Percentiles rank a stretch among this genome's conserved stretches.
Conservation (phyloP, 371 early-diverging fungal genomes). For the Mortierella sp. region DNA sequence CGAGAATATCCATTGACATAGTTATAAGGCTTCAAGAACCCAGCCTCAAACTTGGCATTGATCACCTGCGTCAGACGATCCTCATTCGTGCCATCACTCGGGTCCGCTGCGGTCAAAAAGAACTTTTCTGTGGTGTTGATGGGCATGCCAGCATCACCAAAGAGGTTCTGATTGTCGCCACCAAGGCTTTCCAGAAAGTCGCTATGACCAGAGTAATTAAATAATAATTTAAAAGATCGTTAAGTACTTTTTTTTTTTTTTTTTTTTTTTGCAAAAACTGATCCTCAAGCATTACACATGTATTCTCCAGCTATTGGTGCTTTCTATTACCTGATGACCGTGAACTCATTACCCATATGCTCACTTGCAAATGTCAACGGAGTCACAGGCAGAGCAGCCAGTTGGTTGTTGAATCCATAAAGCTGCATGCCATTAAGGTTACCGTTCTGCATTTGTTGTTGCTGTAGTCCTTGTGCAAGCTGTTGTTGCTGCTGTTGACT, state of each 20-base stretch:
- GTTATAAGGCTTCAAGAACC: conserved; percentile 93
- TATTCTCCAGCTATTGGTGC: neutral
- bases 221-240: too few species aligned
- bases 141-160: conserved; percentile 40
- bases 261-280: too few species aligned
- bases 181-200: conserved; percentile 78
- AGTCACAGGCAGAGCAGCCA: conserved; percentile 46
- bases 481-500: conserved; percentile 34
- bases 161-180: conserved; percentile 54
- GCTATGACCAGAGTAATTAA: too few species aligned
- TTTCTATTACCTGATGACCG: conserved; percentile 69
- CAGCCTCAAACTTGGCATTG: conserved; percentile 93
- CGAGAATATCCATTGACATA: conserved; percentile 92
- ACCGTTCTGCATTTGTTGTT: conserved; percentile 11
- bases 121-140: conserved; percentile 85
- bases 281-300: neutral
- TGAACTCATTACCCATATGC: conserved; percentile 84
- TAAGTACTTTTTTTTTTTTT: too few species aligned
- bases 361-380: conserved; percentile 82
- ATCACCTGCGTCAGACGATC: conserved; percentile 89
- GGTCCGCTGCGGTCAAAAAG: conserved; percentile 90
- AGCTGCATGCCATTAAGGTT: conserved; percentile 4
- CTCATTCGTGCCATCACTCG: conserved; percentile 82
- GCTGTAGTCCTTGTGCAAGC: conserved; percentile 13
- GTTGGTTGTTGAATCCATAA: conserved; percentile 39